phyloP scores from a whole-genome alignment of 768 basidiomycete genomes.

The Solioccasus polychromus region DNA sequence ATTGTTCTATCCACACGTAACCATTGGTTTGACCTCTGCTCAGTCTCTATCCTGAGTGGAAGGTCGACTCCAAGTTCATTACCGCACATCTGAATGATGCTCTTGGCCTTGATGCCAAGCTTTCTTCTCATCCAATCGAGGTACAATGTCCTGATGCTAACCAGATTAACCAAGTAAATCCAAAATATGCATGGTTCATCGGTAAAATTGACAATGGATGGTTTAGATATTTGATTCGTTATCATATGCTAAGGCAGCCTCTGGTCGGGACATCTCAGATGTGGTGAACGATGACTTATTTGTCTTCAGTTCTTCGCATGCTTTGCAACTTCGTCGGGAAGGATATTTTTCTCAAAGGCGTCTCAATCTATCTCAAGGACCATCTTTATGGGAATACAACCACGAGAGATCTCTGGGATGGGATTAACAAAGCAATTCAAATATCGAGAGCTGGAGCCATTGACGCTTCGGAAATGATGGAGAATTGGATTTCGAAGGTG shows the following conservation, averaged over 20 bases:
- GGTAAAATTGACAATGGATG: background rate
- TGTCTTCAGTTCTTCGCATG: constrained; percentile 83
- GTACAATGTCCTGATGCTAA: constrained; percentile 86
- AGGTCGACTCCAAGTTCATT: constrained; percentile 78
- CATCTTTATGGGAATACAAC: constrained; percentile 82
- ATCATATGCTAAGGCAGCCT: constrained; percentile 83
- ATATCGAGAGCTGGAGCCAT: too few relatives aligned
- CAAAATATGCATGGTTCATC: background rate
- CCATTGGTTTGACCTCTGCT: constrained; percentile 4
- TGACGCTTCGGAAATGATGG: constrained; percentile 79
- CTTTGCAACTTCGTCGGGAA: constrained; percentile 85
- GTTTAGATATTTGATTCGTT: constrained; percentile 90
- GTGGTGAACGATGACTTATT: background rate
- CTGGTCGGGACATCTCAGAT: constrained; percentile 41
- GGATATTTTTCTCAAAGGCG: constrained; percentile 82
- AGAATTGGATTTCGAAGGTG: constrained; percentile 87
- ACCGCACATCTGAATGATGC: constrained; percentile 74
- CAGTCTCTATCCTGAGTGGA: constrained; percentile 84
- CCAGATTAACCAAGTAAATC: constrained; percentile 67
- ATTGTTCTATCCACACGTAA: background rate
- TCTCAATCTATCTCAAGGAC: constrained; percentile 88
- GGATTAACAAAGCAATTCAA: constrained; percentile 75
- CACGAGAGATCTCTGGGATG: constrained; percentile 85
- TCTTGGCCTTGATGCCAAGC: constrained; percentile 76
- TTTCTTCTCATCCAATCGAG: constrained; percentile 91